These are phyloP conservation scores for Soucietia sequanensis DNA, from an alignment of 805 yeast genomes.

Conservation along the genomic window DNA sequence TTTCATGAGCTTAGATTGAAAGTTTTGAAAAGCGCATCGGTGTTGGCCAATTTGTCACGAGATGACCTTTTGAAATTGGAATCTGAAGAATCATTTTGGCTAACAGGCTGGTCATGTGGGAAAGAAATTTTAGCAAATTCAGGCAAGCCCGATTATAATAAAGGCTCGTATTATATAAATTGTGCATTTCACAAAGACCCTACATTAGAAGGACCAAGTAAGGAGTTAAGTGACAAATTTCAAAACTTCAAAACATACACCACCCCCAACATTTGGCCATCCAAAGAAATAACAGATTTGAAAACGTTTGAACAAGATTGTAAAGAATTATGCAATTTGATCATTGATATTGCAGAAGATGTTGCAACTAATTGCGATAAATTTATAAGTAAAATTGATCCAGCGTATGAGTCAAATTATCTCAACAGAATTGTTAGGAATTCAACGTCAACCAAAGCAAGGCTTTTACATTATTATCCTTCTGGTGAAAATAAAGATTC, in stretches of 20 bases:
- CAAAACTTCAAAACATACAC: constrained; percentile 44
- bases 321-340: constrained; percentile 41
- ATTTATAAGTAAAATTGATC: constrained; percentile 29
- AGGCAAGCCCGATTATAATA: constrained; percentile 47
- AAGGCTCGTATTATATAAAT: constrained; percentile 59
- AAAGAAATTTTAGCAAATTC: constrained; percentile 44
- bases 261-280: constrained; percentile 54
- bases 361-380: constrained; percentile 58
- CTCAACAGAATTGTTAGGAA: constrained; percentile 45
- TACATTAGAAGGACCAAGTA: constrained; percentile 45
- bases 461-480: constrained; percentile 56
- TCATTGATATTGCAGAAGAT: constrained; percentile 45
- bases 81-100: constrained; percentile 48
- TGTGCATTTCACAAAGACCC: constrained; percentile 52
- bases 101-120: constrained; percentile 63
- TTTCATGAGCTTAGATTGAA: constrained; percentile 37
- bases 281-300: constrained; percentile 15
- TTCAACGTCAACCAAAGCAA: constrained; percentile 57
- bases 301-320: constrained; percentile 33
- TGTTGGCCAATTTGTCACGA: constrained; percentile 39
- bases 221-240: constrained; percentile 27
- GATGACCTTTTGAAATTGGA: constrained; percentile 39
- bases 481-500: constrained; percentile 4
- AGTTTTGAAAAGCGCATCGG: constrained; percentile 44
- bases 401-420: constrained; percentile 32